A percentile compares a stretch with the other conserved stretches of the same genome.
These are phyloP conservation scores for Delphinella strobiligena DNA, from an alignment of 2,329 filamentous ascomycete genomes.

Conservation along the genomic window DNA sequence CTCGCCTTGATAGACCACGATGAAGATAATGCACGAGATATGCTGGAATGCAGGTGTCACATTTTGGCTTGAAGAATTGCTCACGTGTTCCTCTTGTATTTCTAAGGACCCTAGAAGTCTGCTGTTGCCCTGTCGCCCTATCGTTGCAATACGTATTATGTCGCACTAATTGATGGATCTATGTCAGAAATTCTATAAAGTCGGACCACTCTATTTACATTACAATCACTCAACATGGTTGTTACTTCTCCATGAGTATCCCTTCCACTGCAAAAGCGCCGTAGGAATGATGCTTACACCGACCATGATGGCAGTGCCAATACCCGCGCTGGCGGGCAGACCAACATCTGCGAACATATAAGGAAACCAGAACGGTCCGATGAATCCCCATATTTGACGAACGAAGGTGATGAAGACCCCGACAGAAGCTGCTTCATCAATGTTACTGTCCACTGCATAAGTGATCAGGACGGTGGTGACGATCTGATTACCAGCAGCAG, in stretches of 20 bases:
- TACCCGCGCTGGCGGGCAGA: constrained; percentile 20
- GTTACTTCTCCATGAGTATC: constrained; percentile 4
- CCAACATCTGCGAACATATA: constrained; percentile 25
- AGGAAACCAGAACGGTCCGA: constrained; percentile 28
- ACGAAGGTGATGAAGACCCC: constrained; percentile 49
- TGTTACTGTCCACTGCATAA: constrained; percentile 48
- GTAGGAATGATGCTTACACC: constrained; percentile 21
- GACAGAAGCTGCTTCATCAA: constrained; percentile 39
- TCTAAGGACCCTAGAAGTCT: no score
- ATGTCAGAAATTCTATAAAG: no score
- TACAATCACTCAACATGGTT: no score
- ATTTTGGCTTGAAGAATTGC: no score
- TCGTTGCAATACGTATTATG: no score
- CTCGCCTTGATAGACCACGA: no score
- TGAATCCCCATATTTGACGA: constrained; percentile 42
- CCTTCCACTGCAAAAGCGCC: constrained; percentile 19
- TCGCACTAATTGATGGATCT: no score
- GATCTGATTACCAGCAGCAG: constrained; percentile 46
- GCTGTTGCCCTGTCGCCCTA: no score
- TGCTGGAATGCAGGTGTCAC: no score
- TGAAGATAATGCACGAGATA: no score
- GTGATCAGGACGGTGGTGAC: constrained; percentile 50
- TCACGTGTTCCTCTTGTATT: no score
- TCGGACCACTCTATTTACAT: no score
- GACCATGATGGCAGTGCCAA: constrained; percentile 25